Base-by-base conservation (phyloP, 805 yeast species). In the Debaryomyces tyrocola region DNA sequence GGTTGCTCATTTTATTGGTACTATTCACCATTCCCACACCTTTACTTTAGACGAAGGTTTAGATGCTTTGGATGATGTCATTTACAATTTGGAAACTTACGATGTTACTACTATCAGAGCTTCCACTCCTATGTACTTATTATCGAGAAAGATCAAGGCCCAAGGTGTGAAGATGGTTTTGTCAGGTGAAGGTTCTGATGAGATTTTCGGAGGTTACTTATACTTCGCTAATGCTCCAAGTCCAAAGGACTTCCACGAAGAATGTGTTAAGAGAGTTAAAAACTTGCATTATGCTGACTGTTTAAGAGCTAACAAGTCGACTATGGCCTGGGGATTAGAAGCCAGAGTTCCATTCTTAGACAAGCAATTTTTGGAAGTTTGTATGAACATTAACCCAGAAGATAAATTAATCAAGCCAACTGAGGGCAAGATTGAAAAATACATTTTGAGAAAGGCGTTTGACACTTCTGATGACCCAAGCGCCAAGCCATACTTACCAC, bases 281-380 rank as follows among this genome's bases (percentile, higher is more conserved):
- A 91, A 94, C 92, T 80, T 94, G 73, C 97, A 94, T 73, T 84
- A 84, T 58, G 90, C 98, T 51, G 99, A 94, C 77, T 92, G 98
- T 78, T 77, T 94, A 67, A 86, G 99, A 73, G 99, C 99, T 55
- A 94, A 94, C 87, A 94, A 94, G 76, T 91, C 97, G 29, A 94
- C 99, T 49, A 89, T 94, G 97, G 98, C 99, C 37, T 94, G 99
- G 99, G 99, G 99, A 70, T 81, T 94, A 54, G 99, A 94, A 77
- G 99, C 99, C 51, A 87, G 99, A 75, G 99, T 94, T 57, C 99
- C 99, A 57, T 94, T 94, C 87, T 81, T 94, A 74, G 99, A 94
- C 75, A 88, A 84, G 75, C 79, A 84, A 67, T 94, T 94, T 81
- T 76, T 94, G 70, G 89, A 92, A 62, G 82, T 88, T 38, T 83